Evolutionary conservation across 345 rosid genomes (phyloP), one percentile per base, ranked within the genome.

Genomic region (Microthlaspi erraticum): DNA sequence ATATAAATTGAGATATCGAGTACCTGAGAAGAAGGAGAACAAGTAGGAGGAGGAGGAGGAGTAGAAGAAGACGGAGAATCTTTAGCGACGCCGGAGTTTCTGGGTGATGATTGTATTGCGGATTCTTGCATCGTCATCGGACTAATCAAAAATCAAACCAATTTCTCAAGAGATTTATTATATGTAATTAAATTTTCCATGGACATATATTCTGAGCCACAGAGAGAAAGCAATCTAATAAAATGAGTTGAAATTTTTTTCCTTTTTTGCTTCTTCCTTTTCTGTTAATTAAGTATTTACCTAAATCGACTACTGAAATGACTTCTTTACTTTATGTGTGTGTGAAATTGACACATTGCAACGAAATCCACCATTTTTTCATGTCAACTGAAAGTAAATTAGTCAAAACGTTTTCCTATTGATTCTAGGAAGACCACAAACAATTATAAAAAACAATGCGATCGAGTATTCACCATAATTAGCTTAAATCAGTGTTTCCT

Each of bases 11-110:
- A 19, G 13, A 38, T 19, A 43, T 72, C 0, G 33, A 46, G 16
- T 73, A 75, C 79, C 79, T 69, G 74, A 66, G 72, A 66, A 54
- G 73, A 50, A 38, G 52, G 18, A 44, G 45, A 39, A 29, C 23
- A 4, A 42, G 3, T 2, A 38, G 60, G 0, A 26, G 70, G 1
- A 49, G 64, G 11, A 38, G 6, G 14, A 12, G 44, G 1, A 38
- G 42, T 1, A 63, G 71, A 55, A 37, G 70, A 52, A 12, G 68
- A 7, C 2, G 58, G 0, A 37, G 54, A 45, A 45, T 48, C 71
- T 29, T 13, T 31, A 10, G 48, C 59, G 16, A 39, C 12, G 1
- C 38, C 42, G 41, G 0, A 32, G 4, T 14, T 42, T 60, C 34
- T 70, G 48, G 57, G 31, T 0, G 76, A 31, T 0, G 76, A 8